phyloP scores from a whole-genome alignment of 257 asterid genomes.

The Fraxinus cuspidata region DNA sequence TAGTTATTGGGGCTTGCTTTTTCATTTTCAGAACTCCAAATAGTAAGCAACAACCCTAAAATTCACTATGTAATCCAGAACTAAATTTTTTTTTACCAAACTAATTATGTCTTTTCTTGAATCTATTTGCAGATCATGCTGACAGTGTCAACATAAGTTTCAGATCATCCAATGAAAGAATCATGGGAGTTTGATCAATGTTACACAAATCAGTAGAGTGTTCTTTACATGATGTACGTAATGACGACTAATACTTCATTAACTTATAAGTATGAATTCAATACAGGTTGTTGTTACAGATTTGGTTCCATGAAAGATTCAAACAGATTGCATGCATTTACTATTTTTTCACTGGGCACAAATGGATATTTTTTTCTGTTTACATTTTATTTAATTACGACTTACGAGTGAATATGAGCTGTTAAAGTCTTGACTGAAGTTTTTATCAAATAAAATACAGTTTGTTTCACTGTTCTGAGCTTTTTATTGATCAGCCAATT shows the following conservation, averaged over 20 bases:
- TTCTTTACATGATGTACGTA: background rate
- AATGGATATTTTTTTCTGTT: background rate
- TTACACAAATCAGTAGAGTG: background rate
- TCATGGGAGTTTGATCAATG: conserved; percentile 11
- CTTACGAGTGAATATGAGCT: no score
- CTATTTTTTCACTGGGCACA: conserved; percentile 24
- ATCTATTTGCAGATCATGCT: conserved; percentile 24
- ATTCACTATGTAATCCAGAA: background rate
- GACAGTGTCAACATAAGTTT: conserved; percentile 14
- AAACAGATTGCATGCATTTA: conserved; percentile 22
- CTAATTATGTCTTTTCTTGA: background rate
- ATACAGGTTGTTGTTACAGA: background rate
- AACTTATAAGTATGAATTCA: background rate
- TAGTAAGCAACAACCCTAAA: conserved; percentile 36
- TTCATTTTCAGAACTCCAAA: conserved; percentile 50
- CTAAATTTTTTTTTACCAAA: background rate
- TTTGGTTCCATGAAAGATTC: background rate
- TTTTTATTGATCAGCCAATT: no score
- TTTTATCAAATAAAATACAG: no score
- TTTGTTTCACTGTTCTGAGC: no score
- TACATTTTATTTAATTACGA: no score
- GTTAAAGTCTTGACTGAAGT: no score
- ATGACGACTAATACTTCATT: background rate
- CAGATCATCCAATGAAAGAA: conserved; percentile 30
- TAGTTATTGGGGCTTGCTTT: conserved; percentile 72